These are phyloP conservation scores for Curvularia verruculosa DNA, from an alignment of 2,329 filamentous ascomycete species.

Conservation along the genomic window DNA sequence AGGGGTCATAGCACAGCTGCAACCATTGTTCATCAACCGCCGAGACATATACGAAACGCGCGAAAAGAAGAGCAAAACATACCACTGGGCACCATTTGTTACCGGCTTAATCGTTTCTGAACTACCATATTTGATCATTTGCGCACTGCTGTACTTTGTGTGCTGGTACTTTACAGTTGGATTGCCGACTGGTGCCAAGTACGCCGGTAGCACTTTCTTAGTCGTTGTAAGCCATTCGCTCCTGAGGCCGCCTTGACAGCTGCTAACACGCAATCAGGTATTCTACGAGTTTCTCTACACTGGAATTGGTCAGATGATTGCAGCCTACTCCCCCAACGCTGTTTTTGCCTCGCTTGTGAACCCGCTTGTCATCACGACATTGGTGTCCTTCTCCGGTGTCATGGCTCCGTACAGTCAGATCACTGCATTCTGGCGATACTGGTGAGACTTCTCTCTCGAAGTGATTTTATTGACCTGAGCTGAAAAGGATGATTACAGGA, in stretches of 20 bases:
- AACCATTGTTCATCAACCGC: constrained; percentile 51
- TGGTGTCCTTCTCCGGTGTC: constrained; percentile 53
- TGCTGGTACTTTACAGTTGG: constrained; percentile 66
- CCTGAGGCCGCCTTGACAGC: too few relatives aligned
- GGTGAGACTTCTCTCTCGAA: constrained; percentile 11
- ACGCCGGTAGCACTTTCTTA: too few relatives aligned
- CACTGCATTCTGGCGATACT: constrained; percentile 69
- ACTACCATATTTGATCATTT: constrained; percentile 66
- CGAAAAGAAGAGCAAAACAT: constrained; percentile 67
- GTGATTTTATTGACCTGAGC: too few relatives aligned
- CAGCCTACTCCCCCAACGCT: constrained; percentile 49
- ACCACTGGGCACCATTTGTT: constrained; percentile 74
- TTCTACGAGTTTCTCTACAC: constrained; percentile 54
- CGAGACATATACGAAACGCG: constrained; percentile 60
- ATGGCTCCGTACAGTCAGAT: constrained; percentile 66
- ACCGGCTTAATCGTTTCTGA: constrained; percentile 71
- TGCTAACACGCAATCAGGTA: too few relatives aligned
- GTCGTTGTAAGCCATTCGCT: too few relatives aligned
- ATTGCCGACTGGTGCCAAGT: constrained; percentile 33
- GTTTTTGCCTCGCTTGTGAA: constrained; percentile 59
- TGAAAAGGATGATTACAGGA: too few relatives aligned
- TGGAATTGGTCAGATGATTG: constrained; percentile 62
- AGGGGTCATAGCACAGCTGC: constrained; percentile 46
- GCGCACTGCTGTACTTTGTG: constrained; percentile 66
- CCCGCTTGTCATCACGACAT: constrained; percentile 19